Evolutionary conservation across 129 eudicot genomes (phyloP), one percentile per base, ranked within the genome.

Genomic region (Gnaphalium uliginosum): DNA sequence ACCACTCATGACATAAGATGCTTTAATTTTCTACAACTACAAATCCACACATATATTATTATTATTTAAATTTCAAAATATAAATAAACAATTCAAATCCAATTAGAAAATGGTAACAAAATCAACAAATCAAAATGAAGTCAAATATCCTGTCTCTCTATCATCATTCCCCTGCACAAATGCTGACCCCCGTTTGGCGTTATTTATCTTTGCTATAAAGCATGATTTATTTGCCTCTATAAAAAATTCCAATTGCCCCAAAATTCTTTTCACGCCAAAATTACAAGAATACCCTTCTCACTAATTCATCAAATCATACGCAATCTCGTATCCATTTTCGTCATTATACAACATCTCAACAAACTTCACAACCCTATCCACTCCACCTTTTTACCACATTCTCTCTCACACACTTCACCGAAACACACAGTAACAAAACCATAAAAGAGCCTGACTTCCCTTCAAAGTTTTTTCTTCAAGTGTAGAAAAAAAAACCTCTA

Each of bases 311-410:
- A 24, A 58, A 13, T 57, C 23, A 23, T 26, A 26, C 4, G 26
- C 60, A 66, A 15, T 2, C 24, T 8, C 59, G 6, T 50, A 10
- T 56, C 78, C 67, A 23, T 62, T 79, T 62, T 10, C 17, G 68
- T 79, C 72, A 71, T 62, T 71, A 32, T 17, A 29, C 22, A 17
- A 29, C 22, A 17, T 23, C 58, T 51, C 72, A 78, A 71, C 82
- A 60, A 70, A 78, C 66, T 71, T 78, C 72, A 3, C 58, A 78
- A 63, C 72, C 81, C 76, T 78, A 78, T 78, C 81, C 81, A 78
- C 60, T 69, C 64, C 33, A 58, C 63, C 51, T 43, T 69, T 68
- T 18, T 27, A 27, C 29, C 72, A 5, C 63, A 18, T 39, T 78
- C 70, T 78, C 81, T 77, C 76, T 57, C 81, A 77, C 81, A 57